phyloP scores from a whole-genome alignment of 768 basidiomycete genomes.

The Goffeauzyma gilvescens region DNA sequence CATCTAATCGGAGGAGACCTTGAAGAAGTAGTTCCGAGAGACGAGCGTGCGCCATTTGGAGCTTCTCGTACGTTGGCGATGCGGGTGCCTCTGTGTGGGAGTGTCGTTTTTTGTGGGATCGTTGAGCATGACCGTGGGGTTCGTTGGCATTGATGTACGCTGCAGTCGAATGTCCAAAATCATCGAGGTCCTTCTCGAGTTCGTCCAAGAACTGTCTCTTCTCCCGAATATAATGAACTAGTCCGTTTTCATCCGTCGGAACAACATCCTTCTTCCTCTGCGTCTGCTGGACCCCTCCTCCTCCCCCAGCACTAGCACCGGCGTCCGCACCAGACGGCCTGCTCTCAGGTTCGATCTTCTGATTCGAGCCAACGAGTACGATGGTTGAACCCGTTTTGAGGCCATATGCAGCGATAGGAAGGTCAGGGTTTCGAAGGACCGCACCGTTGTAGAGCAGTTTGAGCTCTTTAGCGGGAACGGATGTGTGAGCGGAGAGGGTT shows the following conservation, averaged over 20 bases:
- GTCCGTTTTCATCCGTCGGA: constrained; percentile 35
- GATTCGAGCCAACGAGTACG: constrained; percentile 45
- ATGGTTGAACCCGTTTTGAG: constrained; percentile 52
- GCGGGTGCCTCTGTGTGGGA: too few species aligned
- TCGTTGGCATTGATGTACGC: too few species aligned
- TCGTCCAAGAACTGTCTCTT: constrained; percentile 41
- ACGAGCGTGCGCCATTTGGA: constrained; percentile 39
- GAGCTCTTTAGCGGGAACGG: constrained; percentile 50
- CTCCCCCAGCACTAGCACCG: not conserved
- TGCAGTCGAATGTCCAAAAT: constrained; percentile 38
- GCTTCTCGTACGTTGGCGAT: constrained; percentile 20
- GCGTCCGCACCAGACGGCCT: constrained; percentile 11
- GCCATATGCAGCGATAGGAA: constrained; percentile 54
- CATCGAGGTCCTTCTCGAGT: constrained; percentile 43
- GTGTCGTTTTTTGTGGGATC: too few species aligned
- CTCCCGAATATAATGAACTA: constrained; percentile 41
- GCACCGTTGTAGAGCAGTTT: constrained; percentile 80
- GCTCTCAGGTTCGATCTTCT: too few species aligned
- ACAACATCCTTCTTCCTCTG: constrained; percentile 14
- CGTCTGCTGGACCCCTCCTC: constrained; percentile 16
- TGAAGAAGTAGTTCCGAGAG: constrained; percentile 71
- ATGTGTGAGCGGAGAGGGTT: constrained; percentile 53
- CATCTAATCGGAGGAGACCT: constrained; percentile 68
- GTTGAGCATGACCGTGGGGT: too few species aligned
- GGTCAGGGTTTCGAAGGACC: constrained; percentile 62